These are phyloP conservation scores for Aquilaria agallochum DNA, from an alignment of 441 rosid genomes.

Conservation along the genomic window DNA sequence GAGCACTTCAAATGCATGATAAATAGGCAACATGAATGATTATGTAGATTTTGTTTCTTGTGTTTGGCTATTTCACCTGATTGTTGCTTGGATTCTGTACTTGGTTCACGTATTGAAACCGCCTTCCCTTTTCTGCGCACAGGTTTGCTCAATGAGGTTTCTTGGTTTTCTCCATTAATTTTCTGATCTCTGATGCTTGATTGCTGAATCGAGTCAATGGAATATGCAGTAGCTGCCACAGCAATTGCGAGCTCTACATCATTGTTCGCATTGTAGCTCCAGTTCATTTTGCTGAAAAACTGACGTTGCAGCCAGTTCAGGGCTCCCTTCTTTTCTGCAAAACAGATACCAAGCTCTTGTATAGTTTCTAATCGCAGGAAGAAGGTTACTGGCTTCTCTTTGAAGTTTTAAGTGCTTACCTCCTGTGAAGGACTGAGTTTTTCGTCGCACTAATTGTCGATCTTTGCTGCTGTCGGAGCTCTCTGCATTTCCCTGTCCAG, in stretches of 20 bases:
- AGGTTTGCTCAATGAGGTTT: constrained; percentile 17
- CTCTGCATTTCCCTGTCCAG: constrained; percentile 19
- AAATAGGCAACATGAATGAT: not conserved
- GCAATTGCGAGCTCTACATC: constrained; percentile 48
- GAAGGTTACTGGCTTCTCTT: not conserved
- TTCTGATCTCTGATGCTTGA: constrained; percentile 18
- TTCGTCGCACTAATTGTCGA: constrained; percentile 24
- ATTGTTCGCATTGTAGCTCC: constrained; percentile 24
- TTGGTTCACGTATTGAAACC: constrained; percentile 22
- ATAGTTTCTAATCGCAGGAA: not conserved
- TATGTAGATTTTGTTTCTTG: constrained; percentile 6
- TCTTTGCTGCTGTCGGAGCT: constrained; percentile 27
- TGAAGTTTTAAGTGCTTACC: constrained; percentile 25
- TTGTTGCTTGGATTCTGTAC: constrained; percentile 22
- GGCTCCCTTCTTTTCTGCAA: constrained; percentile 57
- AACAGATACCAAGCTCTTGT: constrained; percentile 5
- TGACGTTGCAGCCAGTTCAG: constrained; percentile 57
- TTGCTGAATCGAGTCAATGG: constrained; percentile 32
- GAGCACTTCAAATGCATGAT: too few species aligned
- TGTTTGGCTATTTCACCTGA: constrained; percentile 32
- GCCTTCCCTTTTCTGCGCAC: constrained; percentile 34
- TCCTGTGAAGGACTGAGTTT: constrained; percentile 49
- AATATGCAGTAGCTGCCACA: constrained; percentile 79
- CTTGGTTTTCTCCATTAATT: constrained; percentile 12
- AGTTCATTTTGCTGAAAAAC: constrained; percentile 41